phyloP scores from a whole-genome alignment of 768 basidiomycete species.

The Inosperma sp. region DNA sequence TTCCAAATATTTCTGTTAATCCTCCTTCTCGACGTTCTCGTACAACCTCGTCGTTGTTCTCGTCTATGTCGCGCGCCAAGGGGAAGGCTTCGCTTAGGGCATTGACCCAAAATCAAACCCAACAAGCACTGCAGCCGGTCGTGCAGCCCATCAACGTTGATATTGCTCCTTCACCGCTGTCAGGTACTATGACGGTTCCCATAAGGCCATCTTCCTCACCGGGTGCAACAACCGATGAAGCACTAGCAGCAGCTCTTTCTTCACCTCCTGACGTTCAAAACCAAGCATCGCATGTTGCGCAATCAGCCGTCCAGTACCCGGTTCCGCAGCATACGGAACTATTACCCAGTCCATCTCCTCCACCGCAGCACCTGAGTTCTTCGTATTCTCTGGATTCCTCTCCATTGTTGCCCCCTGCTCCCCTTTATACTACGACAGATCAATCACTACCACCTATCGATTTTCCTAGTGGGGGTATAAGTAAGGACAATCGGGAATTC shows the following conservation, averaged over 20 bases:
- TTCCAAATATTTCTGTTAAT: neutral
- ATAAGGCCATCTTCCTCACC: neutral
- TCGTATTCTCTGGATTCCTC: too few relatives aligned
- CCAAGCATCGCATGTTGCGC: too few relatives aligned
- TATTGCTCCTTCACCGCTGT: neutral
- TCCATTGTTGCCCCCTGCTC: too few relatives aligned
- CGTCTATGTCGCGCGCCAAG: slow-evolving; percentile 9
- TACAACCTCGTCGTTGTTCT: neutral
- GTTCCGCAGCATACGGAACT: too few relatives aligned
- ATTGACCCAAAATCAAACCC: neutral
- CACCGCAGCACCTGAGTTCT: too few relatives aligned
- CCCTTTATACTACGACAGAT: too few relatives aligned
- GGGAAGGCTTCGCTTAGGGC: neutral
- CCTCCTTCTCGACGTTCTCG: neutral
- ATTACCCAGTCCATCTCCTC: too few relatives aligned
- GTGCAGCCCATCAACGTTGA: neutral
- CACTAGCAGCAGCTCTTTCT: too few relatives aligned
- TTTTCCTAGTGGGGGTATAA: neutral
- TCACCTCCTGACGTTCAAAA: too few relatives aligned
- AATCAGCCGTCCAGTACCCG: too few relatives aligned
- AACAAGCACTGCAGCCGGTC: neutral
- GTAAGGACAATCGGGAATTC: neutral
- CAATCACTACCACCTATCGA: too few relatives aligned
- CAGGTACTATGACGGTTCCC: neutral
- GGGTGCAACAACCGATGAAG: too few relatives aligned